These are phyloP conservation scores for Aspergillus nomiae DNA, from an alignment of 2,329 filamentous ascomycete genomes.

Conservation along the genomic window DNA sequence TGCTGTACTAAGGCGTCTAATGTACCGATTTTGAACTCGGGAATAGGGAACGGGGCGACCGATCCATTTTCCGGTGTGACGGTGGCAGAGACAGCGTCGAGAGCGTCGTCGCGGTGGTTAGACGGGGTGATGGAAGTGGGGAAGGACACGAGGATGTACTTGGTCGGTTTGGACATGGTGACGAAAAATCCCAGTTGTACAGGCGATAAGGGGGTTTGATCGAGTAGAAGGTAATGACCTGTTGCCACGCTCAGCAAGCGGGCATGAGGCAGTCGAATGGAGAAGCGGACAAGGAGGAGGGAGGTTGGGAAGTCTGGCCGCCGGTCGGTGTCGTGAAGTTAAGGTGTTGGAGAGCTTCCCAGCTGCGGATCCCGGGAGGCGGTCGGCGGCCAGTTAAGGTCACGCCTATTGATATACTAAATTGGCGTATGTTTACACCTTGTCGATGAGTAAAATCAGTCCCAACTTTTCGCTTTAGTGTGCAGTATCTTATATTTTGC, in stretches of 20 bases:
- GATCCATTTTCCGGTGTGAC: constrained; percentile 74
- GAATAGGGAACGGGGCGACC: constrained; percentile 76
- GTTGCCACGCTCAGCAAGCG: constrained; percentile 28
- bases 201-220: neutral
- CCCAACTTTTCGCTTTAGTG: neutral
- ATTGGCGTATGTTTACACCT: neutral
- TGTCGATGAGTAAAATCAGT: neutral
- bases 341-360: constrained; percentile 2
- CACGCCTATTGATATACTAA: neutral
- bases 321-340: neutral
- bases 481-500: neutral
- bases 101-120: constrained; percentile 76
- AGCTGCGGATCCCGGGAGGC: constrained; percentile 6
- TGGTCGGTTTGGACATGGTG: constrained; percentile 52
- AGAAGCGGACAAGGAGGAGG: constrained; percentile 5
- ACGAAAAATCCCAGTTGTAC: neutral
- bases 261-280: constrained; percentile 18
- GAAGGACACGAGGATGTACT: constrained; percentile 87
- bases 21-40: constrained; percentile 96
- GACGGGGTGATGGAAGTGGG: constrained; percentile 84
- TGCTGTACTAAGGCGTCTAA: constrained; percentile 94
- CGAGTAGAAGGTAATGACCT: constrained; percentile 13
- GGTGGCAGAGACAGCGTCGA: constrained; percentile 72
- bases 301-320: neutral
- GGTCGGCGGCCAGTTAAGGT: neutral